These are phyloP conservation scores for Dactylis glomerata DNA, from an alignment of 176 grass and related monocot species.

Conservation along the genomic window DNA sequence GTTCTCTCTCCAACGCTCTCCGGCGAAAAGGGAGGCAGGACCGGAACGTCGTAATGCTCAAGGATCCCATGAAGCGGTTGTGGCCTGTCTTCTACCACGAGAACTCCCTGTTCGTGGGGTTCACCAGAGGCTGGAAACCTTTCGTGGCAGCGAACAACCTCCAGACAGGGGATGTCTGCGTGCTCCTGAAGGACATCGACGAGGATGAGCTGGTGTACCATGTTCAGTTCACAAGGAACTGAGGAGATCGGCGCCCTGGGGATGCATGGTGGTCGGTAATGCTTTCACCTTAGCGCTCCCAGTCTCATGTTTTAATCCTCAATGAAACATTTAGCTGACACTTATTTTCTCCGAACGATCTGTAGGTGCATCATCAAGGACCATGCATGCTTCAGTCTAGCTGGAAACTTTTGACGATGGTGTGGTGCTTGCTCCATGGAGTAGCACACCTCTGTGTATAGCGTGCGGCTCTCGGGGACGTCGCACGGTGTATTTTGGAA, in stretches of 20 bases:
- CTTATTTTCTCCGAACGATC: neutral
- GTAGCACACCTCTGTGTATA: neutral
- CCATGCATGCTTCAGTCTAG: neutral
- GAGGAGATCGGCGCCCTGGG: neutral
- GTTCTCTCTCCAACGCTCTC: neutral
- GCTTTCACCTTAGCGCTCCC: neutral
- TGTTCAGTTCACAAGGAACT: slow-evolving; percentile 25
- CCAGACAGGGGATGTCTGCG: slow-evolving; percentile 26
- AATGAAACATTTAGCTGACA: neutral
- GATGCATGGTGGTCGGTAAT: neutral
- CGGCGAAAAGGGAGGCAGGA: slow-evolving; percentile 19
- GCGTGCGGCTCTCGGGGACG: neutral
- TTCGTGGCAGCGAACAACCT: slow-evolving; percentile 50
- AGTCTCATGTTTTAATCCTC: neutral
- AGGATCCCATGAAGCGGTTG: slow-evolving; percentile 41
- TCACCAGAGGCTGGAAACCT: slow-evolving; percentile 43
- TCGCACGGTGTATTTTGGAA: neutral
- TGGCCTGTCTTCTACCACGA: slow-evolving; percentile 58
- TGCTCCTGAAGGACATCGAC: slow-evolving; percentile 19
- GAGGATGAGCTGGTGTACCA: slow-evolving; percentile 23
- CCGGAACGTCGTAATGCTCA: slow-evolving; percentile 31
- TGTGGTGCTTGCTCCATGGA: neutral
- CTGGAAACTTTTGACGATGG: neutral
- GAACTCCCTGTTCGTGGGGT: slow-evolving; percentile 28
- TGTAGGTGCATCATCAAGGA: neutral